Evolutionary conservation across 805 yeast species (phyloP).

Genomic region (Teunomyces atbi): DNA sequence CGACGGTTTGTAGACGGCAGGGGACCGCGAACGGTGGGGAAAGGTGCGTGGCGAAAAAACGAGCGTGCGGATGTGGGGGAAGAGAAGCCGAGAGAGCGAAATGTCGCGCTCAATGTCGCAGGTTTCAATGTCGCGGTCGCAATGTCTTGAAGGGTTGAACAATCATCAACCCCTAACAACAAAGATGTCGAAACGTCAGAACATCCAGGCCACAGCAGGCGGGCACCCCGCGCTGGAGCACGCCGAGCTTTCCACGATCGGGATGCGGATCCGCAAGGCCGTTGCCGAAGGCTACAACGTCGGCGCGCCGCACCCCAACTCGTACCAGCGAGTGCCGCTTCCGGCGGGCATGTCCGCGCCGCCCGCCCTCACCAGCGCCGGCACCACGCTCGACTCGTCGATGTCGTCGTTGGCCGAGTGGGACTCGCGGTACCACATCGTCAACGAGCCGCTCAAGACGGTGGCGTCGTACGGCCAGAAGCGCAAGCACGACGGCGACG

Average conservation of each 20-base stretch:
- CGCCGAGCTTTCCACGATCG: constrained; percentile 55
- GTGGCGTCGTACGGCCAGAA: constrained; percentile 14
- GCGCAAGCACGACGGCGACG: constrained; percentile 19
- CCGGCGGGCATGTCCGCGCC: constrained; percentile 43
- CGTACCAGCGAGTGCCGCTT: constrained; percentile 27
- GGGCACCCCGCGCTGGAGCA: too few relatives aligned
- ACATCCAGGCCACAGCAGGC: not conserved
- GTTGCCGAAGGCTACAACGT: constrained; percentile 57
- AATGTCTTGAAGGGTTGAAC: too few relatives aligned
- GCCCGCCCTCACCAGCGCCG: constrained; percentile 42
- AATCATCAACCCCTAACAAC: too few relatives aligned
- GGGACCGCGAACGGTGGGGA: constrained; percentile 10
- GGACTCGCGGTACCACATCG: constrained; percentile 24
- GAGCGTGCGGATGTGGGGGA: too few relatives aligned
- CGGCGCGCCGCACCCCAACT: constrained; percentile 6
- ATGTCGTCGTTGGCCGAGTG: constrained; percentile 41
- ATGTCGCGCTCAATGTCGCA: too few relatives aligned
- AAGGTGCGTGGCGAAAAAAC: too few relatives aligned
- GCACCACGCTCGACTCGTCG: constrained; percentile 44
- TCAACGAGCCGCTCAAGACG: constrained; percentile 11
- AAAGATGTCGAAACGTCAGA: constrained; percentile 1
- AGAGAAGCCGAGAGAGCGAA: too few relatives aligned
- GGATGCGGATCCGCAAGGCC: constrained; percentile 71
- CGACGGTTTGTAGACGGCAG: constrained; percentile 7
- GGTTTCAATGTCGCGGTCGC: too few relatives aligned